A percentile compares a stretch with the other conserved stretches of the same genome.
Evolutionary conservation across 208 protist genomes (phyloP).

Genomic region (Zelonia costaricensis): DNA sequence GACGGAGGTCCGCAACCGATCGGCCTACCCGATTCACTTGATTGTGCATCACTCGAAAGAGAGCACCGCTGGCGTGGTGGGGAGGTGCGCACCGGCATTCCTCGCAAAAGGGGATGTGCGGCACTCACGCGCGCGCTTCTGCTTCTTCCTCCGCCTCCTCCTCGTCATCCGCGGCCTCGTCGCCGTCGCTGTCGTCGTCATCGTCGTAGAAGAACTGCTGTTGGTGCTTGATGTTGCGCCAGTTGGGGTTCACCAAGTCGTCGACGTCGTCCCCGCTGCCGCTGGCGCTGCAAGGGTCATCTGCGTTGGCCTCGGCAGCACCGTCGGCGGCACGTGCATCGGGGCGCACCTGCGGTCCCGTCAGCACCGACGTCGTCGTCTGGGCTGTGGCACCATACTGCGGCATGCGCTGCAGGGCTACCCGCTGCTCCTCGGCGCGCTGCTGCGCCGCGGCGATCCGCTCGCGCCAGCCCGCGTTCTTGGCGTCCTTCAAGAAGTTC

Average conservation of each 20-base stretch:
- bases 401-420: conserved; percentile 50
- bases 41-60: too few species aligned
- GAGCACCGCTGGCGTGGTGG: too few species aligned
- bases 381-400: conserved; percentile 36
- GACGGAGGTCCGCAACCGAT: too few species aligned
- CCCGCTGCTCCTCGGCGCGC: conserved; percentile 33
- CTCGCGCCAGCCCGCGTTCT: conserved; percentile 39
- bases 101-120: not conserved
- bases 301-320: conserved; percentile 9
- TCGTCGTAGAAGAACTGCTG: conserved; percentile 73
- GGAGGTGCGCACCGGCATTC: too few species aligned
- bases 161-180: conserved; percentile 47
- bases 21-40: too few species aligned
- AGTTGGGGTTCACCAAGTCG: conserved; percentile 66
- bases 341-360: conserved; percentile 16
- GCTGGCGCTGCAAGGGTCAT: not conserved
- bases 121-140: not conserved
- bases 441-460: conserved; percentile 44
- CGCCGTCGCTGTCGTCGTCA: conserved; percentile 57
- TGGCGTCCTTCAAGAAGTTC: conserved; percentile 48
- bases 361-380: conserved; percentile 66
- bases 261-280: conserved; percentile 12
- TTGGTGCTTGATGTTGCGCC: conserved; percentile 73
- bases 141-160: conserved; percentile 18
- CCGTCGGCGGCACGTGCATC: not conserved